A percentile compares a stretch with the other conserved stretches of the same genome.
phyloP scores from a whole-genome alignment of 1,284 basidiomycete genomes.

The Trichosporon inkin region DNA sequence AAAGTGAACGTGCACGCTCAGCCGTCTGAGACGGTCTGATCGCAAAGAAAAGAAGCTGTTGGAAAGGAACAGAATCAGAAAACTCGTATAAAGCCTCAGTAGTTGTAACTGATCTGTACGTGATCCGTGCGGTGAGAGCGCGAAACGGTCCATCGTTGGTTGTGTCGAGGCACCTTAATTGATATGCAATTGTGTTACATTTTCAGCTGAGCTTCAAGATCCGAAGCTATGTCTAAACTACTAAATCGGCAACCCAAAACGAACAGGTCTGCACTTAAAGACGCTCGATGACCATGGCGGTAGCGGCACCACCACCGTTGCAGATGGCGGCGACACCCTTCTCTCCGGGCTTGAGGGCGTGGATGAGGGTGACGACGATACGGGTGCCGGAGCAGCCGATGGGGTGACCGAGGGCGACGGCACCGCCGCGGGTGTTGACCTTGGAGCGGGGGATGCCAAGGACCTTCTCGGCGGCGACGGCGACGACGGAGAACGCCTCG shows the following conservation, averaged over 20 bases:
- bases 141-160: no score
- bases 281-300: constrained; percentile 82
- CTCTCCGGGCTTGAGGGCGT: constrained; percentile 88
- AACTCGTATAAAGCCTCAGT: no score
- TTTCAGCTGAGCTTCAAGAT: neutral
- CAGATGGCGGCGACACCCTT: constrained; percentile 97
- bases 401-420: constrained; percentile 86
- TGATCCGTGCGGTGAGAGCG: no score
- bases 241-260: neutral
- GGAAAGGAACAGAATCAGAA: no score
- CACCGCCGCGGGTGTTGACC: constrained; percentile 91
- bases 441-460: constrained; percentile 77
- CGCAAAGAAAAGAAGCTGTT: no score
- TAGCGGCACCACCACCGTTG: constrained; percentile 93
- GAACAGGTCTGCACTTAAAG: constrained; percentile 52
- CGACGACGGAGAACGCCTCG: constrained; percentile 95
- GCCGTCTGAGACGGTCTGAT: no score
- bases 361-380: constrained; percentile 90
- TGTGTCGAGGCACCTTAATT: no score
- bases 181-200: no score
- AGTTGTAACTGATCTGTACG: no score
- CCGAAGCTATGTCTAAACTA: constrained; percentile 7
- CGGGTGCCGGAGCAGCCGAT: constrained; percentile 94
- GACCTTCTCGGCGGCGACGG: constrained; percentile 84
- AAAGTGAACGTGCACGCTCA: no score